phyloP scores from a whole-genome alignment of 164 flowering plant genomes.

The Buxus sempervirens region DNA sequence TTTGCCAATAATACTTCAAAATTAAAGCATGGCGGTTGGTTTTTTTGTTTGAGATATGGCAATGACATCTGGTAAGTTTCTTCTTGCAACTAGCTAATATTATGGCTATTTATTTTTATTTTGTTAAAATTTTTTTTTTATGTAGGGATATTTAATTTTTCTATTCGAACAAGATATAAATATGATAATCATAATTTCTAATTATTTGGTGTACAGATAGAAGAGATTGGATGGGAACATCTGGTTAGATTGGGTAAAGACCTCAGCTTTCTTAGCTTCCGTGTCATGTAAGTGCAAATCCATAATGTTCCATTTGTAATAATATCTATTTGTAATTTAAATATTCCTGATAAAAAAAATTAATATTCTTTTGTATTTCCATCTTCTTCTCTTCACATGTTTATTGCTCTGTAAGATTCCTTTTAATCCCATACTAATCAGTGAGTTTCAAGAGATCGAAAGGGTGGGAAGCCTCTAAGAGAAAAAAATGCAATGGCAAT shows the following conservation, averaged over 20 bases:
- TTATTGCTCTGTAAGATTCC: background rate
- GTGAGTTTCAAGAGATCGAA: too few species aligned
- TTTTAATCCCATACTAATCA: too few species aligned
- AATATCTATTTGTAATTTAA: background rate
- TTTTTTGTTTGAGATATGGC: background rate
- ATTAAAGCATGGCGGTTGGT: background rate
- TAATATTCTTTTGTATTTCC: background rate
- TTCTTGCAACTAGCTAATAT: background rate
- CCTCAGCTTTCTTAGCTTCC: slow-evolving; percentile 49
- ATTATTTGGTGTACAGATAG: slow-evolving; percentile 41
- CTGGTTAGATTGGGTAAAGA: slow-evolving; percentile 43
- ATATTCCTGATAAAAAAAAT: background rate
- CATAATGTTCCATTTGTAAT: background rate
- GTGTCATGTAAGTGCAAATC: slow-evolving; percentile 44
- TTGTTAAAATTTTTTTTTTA: background rate
- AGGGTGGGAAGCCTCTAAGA: too few species aligned
- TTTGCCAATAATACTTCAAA: background rate
- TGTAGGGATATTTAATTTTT: background rate
- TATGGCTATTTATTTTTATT: background rate
- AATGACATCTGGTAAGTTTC: background rate
- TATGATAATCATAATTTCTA: background rate
- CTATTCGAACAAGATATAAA: background rate
- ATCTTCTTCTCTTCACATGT: background rate
- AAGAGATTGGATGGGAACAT: slow-evolving; percentile 84
- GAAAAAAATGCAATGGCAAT: too few species aligned